A percentile compares a stretch with the other conserved stretches of the same genome.
phyloP scores from a whole-genome alignment of 345 rosid species.

The Aquilaria yunnanensis region DNA sequence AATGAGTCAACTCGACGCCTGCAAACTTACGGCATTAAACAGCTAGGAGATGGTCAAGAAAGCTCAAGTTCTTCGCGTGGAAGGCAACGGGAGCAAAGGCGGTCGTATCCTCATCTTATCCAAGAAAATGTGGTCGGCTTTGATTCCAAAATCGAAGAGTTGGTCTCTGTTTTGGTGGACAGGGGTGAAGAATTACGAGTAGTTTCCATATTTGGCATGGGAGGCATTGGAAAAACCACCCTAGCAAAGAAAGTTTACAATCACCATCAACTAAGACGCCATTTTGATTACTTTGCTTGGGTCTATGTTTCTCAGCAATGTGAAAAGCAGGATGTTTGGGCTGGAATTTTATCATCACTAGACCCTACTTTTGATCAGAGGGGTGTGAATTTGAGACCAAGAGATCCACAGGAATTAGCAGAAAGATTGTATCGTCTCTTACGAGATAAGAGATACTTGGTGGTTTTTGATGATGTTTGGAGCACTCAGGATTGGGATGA shows the following conservation, averaged over 20 bases:
- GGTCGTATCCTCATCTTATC: slow-evolving; percentile 17
- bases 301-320: slow-evolving; percentile 31
- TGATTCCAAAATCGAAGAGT: slow-evolving; percentile 4
- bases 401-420: slow-evolving; percentile 11
- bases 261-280: slow-evolving; percentile 14
- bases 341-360: slow-evolving; percentile 10
- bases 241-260: slow-evolving; percentile 29
- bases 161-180: too few species aligned
- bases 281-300: slow-evolving; percentile 30
- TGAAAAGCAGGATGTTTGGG: slow-evolving; percentile 17
- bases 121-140: slow-evolving; percentile 25
- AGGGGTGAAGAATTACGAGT: too few species aligned
- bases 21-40: too few species aligned
- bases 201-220: too few species aligned
- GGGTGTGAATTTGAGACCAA: slow-evolving; percentile 18
- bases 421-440: slow-evolving; percentile 13
- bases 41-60: too few species aligned
- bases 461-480: slow-evolving; percentile 40
- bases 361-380: background rate
- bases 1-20: too few species aligned
- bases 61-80: too few species aligned
- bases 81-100: slow-evolving; percentile 12
- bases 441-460: slow-evolving; percentile 20
- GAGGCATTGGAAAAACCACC: slow-evolving; percentile 16
- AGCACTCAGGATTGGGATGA: slow-evolving; percentile 21